Evolutionary conservation across 2,329 filamentous ascomycete species (phyloP).

Genomic region (Zymoseptoria pseudotritici): DNA sequence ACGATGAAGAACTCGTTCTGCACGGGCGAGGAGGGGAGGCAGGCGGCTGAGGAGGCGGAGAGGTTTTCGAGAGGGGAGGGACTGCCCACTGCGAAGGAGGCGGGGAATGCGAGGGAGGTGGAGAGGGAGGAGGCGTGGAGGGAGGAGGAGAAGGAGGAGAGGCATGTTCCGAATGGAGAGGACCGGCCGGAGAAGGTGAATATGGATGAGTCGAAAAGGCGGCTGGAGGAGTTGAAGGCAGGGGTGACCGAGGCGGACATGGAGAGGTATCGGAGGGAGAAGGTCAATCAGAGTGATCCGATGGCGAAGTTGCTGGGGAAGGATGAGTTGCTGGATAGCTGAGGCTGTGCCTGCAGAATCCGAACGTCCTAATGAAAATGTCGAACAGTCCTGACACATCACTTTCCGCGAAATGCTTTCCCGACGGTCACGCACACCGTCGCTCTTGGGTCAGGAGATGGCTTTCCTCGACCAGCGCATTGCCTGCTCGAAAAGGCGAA

Average conservation of each 20-base stretch:
- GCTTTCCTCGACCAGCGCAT: background rate
- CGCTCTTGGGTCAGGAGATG: background rate
- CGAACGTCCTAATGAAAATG: background rate
- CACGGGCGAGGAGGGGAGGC: conserved; percentile 81
- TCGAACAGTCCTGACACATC: background rate
- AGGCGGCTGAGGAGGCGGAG: conserved; percentile 71
- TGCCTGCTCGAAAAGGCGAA: background rate
- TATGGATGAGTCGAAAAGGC: conserved; percentile 56
- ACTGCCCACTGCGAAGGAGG: conserved; percentile 28
- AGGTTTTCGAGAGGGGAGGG: conserved; percentile 44
- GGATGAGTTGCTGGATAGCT: conserved; percentile 52
- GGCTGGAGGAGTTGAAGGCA: conserved; percentile 68
- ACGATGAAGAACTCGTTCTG: conserved; percentile 95
- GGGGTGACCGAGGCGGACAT: conserved; percentile 76
- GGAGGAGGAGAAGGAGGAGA: conserved; percentile 34
- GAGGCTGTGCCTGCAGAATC: background rate
- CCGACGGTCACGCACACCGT: background rate
- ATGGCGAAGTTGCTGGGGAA: conserved; percentile 77
- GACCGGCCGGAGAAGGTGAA: conserved; percentile 36
- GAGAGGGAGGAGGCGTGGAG: conserved; percentile 36
- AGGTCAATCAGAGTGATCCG: conserved; percentile 68
- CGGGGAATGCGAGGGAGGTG: conserved; percentile 24
- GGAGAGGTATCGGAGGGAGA: conserved; percentile 74
- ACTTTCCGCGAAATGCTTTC: background rate
- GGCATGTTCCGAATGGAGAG: conserved; percentile 39